These are phyloP conservation scores for Monosporascus sp. DNA, from an alignment of 2,329 filamentous ascomycete genomes.

Conservation along the genomic window DNA sequence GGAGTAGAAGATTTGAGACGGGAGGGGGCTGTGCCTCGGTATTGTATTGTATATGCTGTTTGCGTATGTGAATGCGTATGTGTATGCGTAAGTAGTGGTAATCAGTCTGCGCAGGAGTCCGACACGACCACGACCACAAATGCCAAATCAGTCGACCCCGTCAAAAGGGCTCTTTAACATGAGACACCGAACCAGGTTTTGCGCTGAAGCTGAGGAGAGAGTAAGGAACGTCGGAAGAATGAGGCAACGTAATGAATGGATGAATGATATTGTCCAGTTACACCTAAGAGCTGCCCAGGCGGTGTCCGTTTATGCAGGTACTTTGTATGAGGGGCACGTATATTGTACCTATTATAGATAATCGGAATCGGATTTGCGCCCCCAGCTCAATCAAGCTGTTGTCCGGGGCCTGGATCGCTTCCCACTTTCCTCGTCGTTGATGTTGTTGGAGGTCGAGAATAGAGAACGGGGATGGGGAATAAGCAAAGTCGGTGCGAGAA, in stretches of 20 bases:
- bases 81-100: neutral
- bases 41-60: neutral
- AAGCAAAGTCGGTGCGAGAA: neutral
- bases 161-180: neutral
- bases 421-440: too few species aligned
- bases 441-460: too few species aligned
- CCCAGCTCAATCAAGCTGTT: too few species aligned
- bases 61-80: neutral
- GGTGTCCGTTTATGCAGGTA: too few species aligned
- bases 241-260: neutral
- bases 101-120: neutral
- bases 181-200: neutral
- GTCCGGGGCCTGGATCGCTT: too few species aligned
- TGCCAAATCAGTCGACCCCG: neutral
- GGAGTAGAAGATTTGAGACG: slow-evolving; percentile 11
- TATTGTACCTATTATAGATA: too few species aligned
- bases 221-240: neutral
- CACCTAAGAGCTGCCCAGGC: too few species aligned
- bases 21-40: slow-evolving; percentile 25
- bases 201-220: neutral
- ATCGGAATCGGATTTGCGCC: too few species aligned
- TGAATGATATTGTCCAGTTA: neutral
- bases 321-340: too few species aligned
- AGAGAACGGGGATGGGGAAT: neutral
- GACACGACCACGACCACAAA: neutral